Evolutionary conservation across 1,139 yeast species (phyloP), one percentile per base, ranked within the genome.

Genomic region (Candida pseudoviswanathii): DNA sequence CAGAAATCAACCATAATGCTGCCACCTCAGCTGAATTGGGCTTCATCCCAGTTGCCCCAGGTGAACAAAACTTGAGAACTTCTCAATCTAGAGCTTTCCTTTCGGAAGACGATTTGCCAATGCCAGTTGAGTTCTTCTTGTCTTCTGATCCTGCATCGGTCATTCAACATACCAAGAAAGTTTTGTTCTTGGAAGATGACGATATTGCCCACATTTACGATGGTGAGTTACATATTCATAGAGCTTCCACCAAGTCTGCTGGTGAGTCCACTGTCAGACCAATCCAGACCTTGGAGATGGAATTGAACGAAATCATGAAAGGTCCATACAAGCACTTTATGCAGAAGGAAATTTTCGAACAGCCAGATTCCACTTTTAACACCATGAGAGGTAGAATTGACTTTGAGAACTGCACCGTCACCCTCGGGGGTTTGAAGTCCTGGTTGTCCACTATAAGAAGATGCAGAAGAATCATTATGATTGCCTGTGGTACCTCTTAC

Each of bases 311-410:
- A 75, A 94, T 95, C 65, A 94, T 94, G 99, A 94, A 91, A 78
- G 99, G 99, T 61, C 88, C 89, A 57, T 94, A 88, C 77, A 85
- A 83, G 60, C 99, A 94, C 72, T 95, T 92, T 70, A 95, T 95
- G 99, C 96, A 92, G 74, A 95, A 95, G 81, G 99, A 95, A 75
- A 95, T 95, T 61, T 89, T 88, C 66, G 99, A 95, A 72, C 99
- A 95, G 75, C 99, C 99, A 41, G 99, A 95, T 64, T 92, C 98
- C 4, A 89, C 97, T 48, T 86, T 92, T 68, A 95, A 94, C 77
- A 94, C 99, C 48, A 95, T 95, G 99, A 88, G 99, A 79, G 99
- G 99, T 66, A 90, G 99, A 77, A 82, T 94, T 58, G 98, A 95
- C 71, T 94, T 94, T 64, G 94, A 86, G 43, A 85, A 86, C 65